Conservation (phyloP, 345 rosid genomes). For the Boechera retrofracta region DNA sequence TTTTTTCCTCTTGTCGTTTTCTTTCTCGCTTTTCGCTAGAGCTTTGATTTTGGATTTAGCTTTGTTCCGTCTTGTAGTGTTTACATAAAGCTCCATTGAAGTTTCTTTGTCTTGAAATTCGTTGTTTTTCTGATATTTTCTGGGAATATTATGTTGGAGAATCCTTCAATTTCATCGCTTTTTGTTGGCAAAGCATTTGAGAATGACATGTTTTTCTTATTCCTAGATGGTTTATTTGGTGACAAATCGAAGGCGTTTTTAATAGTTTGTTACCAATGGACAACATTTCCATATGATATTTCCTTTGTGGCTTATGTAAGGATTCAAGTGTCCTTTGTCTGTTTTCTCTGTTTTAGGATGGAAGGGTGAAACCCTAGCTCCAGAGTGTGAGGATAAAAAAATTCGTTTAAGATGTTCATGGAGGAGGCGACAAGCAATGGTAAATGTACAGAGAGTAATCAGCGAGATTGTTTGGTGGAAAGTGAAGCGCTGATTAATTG, state of each 20-base stretch:
- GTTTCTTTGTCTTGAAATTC: neutral
- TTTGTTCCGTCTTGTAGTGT: constrained; percentile 30
- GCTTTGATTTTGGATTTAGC: constrained; percentile 14
- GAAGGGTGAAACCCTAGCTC: constrained; percentile 49
- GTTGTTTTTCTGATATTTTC: neutral
- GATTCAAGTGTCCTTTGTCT: constrained; percentile 26
- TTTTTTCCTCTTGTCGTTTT: neutral
- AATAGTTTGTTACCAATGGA: neutral
- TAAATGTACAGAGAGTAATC: constrained; percentile 42
- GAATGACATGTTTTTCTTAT: neutral
- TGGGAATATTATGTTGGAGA: neutral
- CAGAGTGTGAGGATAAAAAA: constrained; percentile 30
- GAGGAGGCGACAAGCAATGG: constrained; percentile 57
- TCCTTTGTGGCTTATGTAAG: constrained; percentile 19
- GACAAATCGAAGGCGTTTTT: constrained; percentile 9
- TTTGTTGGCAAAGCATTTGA: constrained; percentile 12
- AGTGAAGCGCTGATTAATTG: constrained; percentile 50
- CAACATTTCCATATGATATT: neutral
- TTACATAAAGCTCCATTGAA: constrained; percentile 8
- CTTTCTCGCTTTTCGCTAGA: constrained; percentile 10
- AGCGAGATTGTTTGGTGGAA: constrained; percentile 41
- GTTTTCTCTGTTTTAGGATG: constrained; percentile 24
- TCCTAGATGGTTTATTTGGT: constrained; percentile 23
- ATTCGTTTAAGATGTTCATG: constrained; percentile 50
- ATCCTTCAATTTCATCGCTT: constrained; percentile 28